Evolutionary conservation across 768 basidiomycete genomes (phyloP), one percentile per base, ranked within the genome.

Genomic region (Tulasnella sp.): DNA sequence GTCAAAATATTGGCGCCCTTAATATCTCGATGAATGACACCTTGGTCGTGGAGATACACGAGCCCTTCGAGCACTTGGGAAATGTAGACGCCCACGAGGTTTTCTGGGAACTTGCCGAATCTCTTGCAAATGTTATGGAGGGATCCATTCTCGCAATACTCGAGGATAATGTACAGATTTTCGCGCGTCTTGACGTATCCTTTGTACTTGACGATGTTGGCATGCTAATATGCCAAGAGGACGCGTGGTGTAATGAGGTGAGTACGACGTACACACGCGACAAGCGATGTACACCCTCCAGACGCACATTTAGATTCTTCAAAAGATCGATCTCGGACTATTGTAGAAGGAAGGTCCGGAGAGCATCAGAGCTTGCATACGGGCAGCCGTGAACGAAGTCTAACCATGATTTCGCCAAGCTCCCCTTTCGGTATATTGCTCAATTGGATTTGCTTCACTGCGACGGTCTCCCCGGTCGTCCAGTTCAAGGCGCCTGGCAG

Each of bases 61-160:
- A 99, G 88, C 1, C 98, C 98, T 82, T 97, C 93, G 40, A 99
- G 88, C 32, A 98, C 94, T 85, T 99, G 98, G 67, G 93, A 94
- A 81, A 98, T 94, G 85, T 98, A 99, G 20, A 98, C 94, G 0
- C 94, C 96, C 37, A 99, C 97, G 26, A 99, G 90, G 81, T 90
- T 93, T 84, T 99, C 98, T 0, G 98, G 98, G 83, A 99, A 99
- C 86, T 99, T 98, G 81, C 98, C 98, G 82, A 99, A 99, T 71
- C 93, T 91, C 85, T 98, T 98, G 85, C 92, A 92, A 82, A 99
- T 98, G 79, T 92, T 93, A 83, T 97, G 94, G 10, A 99, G 86
- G 6, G 95, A 98, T 23, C 98, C 98, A 82, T 99, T 99, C 87
- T 99, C 98, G 86, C 98, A 99, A 83, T 96, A 97, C 92, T 98